A percentile compares a stretch with the other conserved stretches of the same genome.
phyloP scores from a whole-genome alignment of 805 yeast species.

The Hanseniaspora nectarophila region DNA sequence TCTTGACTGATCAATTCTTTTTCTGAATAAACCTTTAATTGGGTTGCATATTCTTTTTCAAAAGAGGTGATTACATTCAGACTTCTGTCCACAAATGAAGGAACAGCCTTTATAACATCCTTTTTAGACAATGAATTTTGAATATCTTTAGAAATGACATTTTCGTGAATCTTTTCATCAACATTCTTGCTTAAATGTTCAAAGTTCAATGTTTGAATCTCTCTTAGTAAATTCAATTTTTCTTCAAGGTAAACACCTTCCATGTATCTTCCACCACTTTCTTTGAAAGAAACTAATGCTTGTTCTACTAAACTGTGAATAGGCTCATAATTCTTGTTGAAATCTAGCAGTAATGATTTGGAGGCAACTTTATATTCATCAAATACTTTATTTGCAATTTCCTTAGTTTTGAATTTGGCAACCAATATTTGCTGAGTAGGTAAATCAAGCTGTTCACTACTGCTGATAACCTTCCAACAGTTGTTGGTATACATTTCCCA shows the following conservation, averaged over 20 bases:
- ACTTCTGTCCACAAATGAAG: constrained; percentile 14
- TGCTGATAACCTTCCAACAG: constrained; percentile 90
- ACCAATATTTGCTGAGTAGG: constrained; percentile 95
- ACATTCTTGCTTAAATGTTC: constrained; percentile 1
- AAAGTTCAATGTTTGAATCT: constrained; percentile 31
- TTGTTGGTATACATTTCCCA: constrained; percentile 86
- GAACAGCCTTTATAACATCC: background rate
- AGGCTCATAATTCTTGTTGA: constrained; percentile 35
- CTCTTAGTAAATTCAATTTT: constrained; percentile 36
- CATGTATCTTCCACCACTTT: constrained; percentile 65
- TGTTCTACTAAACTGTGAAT: constrained; percentile 39
- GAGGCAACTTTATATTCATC: constrained; percentile 34
- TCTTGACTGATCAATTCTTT: background rate
- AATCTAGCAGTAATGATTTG: constrained; percentile 15
- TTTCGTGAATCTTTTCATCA: constrained; percentile 1
- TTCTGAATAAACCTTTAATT: background rate
- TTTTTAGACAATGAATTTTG: constrained; percentile 2
- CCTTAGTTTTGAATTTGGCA: constrained; percentile 89
- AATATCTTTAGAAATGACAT: background rate
- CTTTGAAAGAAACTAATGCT: constrained; percentile 37
- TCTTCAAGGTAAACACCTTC: constrained; percentile 54
- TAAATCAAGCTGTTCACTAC: constrained; percentile 83
- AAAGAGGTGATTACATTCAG: background rate
- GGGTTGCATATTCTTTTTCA: background rate
- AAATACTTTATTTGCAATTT: constrained; percentile 50